Conservation (phyloP, 2,329 filamentous ascomycete species). For the Fusarium sp. region DNA sequence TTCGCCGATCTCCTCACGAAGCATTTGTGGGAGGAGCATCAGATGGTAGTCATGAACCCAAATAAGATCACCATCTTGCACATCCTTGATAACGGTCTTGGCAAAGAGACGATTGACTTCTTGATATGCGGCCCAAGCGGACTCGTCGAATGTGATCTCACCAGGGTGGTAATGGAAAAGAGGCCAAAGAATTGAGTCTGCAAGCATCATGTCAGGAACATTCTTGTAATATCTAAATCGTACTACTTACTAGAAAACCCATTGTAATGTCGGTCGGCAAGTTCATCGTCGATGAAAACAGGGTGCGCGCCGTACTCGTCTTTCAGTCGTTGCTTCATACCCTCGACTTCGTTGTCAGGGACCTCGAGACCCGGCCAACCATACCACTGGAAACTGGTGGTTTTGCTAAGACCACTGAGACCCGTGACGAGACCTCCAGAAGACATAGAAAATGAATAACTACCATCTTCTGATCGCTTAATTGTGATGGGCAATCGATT, state of each 20-base stretch:
- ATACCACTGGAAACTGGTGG: constrained; percentile 97
- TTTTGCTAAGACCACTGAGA: constrained; percentile 88
- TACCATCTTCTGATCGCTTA: constrained; percentile 89
- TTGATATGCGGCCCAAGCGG: constrained; percentile 90
- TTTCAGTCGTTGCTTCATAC: constrained; percentile 79
- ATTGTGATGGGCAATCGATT: constrained; percentile 97
- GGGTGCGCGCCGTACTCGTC: constrained; percentile 90
- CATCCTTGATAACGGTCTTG: constrained; percentile 83
- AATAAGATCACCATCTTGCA: constrained; percentile 91
- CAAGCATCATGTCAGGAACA: constrained; percentile 11
- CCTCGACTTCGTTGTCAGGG: constrained; percentile 79
- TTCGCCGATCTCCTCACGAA: constrained; percentile 85
- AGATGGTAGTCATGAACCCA: constrained; percentile 99
- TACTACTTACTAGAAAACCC: constrained; percentile 84
- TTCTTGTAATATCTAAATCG: neutral
- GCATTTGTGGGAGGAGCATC: constrained; percentile 95
- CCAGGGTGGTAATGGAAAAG: constrained; percentile 98
- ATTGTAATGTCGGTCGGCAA: constrained; percentile 96
- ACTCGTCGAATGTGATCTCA: constrained; percentile 97
- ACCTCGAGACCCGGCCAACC: constrained; percentile 96
- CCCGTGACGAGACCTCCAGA: constrained; percentile 95
- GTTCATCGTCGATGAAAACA: constrained; percentile 91
- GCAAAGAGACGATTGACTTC: constrained; percentile 94
- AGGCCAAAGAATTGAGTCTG: constrained; percentile 97
- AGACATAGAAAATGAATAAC: constrained; percentile 95